These are phyloP conservation scores for Kodamaea neixiangensis DNA, from an alignment of 805 yeast species.

Conservation along the genomic window DNA sequence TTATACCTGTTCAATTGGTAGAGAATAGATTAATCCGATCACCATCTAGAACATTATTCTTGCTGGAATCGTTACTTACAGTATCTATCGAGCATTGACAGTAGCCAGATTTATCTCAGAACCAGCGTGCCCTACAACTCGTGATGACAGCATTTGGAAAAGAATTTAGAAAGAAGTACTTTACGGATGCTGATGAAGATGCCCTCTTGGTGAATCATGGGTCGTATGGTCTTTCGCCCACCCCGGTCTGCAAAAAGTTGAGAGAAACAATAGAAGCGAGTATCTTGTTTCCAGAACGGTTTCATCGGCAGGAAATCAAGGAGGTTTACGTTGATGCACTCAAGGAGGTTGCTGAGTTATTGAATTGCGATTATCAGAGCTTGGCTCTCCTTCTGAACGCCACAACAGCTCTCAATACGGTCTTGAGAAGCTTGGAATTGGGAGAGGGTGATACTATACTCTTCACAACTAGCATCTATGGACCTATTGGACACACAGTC, in stretches of 20 bases:
- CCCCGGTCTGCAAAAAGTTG: slow-evolving; percentile 43
- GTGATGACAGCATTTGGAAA: slow-evolving; percentile 46
- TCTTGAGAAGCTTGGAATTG: slow-evolving; percentile 56
- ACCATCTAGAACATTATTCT: too few species aligned
- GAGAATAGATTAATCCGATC: too few species aligned
- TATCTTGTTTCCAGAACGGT: slow-evolving; percentile 49
- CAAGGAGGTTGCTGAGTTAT: slow-evolving; percentile 35
- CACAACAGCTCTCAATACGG: slow-evolving; percentile 57
- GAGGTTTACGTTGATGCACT: slow-evolving; percentile 35
- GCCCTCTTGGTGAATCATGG: slow-evolving; percentile 62
- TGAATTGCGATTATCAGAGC: slow-evolving; percentile 48
- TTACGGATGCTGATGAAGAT: slow-evolving; percentile 39
- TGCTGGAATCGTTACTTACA: too few species aligned
- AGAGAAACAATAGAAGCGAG: slow-evolving; percentile 24
- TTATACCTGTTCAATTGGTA: too few species aligned
- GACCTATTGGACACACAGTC: slow-evolving; percentile 56
- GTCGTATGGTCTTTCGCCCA: slow-evolving; percentile 60
- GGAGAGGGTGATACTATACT: slow-evolving; percentile 53
- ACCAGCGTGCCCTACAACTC: too few species aligned
- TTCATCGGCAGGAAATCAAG: slow-evolving; percentile 28
- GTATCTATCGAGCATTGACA: too few species aligned
- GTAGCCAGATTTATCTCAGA: too few species aligned
- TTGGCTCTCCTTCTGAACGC: slow-evolving; percentile 61
- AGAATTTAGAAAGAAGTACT: slow-evolving; percentile 48
- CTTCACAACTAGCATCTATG: slow-evolving; percentile 49